These are phyloP conservation scores for Biscogniauxia mediterranea DNA, from an alignment of 2,329 filamentous ascomycete species.

Conservation along the genomic window DNA sequence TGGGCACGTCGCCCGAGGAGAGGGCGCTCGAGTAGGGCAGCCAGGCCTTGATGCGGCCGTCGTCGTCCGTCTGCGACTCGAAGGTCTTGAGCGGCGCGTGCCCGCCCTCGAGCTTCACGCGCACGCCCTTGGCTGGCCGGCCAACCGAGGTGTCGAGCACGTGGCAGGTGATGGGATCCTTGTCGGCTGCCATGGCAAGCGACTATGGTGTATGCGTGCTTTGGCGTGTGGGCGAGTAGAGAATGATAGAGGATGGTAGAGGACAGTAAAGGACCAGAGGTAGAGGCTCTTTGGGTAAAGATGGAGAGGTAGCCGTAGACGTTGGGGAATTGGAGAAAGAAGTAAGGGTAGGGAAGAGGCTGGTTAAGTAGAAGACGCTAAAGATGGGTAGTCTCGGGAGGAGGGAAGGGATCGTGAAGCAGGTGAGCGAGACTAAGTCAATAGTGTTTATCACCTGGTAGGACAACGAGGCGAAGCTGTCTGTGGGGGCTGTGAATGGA, in stretches of 20 bases:
- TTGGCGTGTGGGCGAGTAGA: not conserved
- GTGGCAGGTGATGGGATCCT: constrained; percentile 79
- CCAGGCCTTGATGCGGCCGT: constrained; percentile 74
- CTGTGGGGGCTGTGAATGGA: too few species aligned
- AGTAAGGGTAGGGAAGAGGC: not conserved
- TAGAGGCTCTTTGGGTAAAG: too few species aligned
- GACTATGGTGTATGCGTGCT: constrained; percentile 1
- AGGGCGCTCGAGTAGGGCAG: constrained; percentile 52
- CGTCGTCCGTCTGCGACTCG: constrained; percentile 68
- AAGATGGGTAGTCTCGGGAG: too few species aligned
- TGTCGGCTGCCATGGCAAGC: constrained; percentile 34
- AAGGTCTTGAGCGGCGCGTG: constrained; percentile 49
- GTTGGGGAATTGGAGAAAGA: too few species aligned
- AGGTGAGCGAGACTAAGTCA: too few species aligned
- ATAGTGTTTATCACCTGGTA: too few species aligned
- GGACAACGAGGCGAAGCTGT: too few species aligned
- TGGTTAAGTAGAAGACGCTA: too few species aligned
- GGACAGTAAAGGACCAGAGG: too few species aligned
- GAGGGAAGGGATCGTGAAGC: too few species aligned
- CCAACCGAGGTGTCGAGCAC: constrained; percentile 80
- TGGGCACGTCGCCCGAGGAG: constrained; percentile 54
- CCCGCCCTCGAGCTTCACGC: constrained; percentile 58
- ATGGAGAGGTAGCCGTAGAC: too few species aligned
- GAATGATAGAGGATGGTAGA: not conserved
- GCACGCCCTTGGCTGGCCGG: constrained; percentile 63